These are phyloP conservation scores for Durio zibethinus DNA, from an alignment of 345 rosid species.

Conservation along the genomic window DNA sequence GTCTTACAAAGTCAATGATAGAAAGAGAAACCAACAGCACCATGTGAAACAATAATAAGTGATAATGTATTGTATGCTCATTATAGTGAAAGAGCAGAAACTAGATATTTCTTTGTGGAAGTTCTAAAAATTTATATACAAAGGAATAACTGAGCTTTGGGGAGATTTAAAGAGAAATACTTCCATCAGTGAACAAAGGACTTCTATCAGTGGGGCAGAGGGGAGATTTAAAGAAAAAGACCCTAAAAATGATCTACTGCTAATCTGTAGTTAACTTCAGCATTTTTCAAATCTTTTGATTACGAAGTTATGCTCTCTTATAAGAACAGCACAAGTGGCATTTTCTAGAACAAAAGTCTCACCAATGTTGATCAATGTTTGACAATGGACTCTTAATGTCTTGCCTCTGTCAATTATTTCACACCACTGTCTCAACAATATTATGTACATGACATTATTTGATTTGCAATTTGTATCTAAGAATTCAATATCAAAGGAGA, in stretches of 20 bases:
- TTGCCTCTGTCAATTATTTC: background rate
- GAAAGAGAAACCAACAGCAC: background rate
- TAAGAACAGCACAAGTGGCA: background rate
- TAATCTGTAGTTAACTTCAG: background rate
- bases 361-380: background rate
- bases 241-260: background rate
- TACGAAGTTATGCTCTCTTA: background rate
- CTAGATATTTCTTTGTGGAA: background rate
- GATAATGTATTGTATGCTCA: background rate
- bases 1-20: background rate
- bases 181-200: too few species aligned
- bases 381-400: background rate
- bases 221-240: background rate
- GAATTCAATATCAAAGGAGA: background rate
- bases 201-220: background rate
- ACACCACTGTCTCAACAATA: background rate
- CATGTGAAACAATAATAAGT: constrained; percentile 7
- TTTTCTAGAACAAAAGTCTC: background rate
- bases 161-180: too few species aligned
- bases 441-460: background rate
- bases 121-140: too few species aligned
- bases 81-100: background rate
- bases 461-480: background rate
- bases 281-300: background rate
- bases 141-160: too few species aligned